Percentiles rank a stretch among this genome's conserved stretches.
phyloP scores from a whole-genome alignment of 73 alveolate species.

The Paraurostyla sp. region DNA sequence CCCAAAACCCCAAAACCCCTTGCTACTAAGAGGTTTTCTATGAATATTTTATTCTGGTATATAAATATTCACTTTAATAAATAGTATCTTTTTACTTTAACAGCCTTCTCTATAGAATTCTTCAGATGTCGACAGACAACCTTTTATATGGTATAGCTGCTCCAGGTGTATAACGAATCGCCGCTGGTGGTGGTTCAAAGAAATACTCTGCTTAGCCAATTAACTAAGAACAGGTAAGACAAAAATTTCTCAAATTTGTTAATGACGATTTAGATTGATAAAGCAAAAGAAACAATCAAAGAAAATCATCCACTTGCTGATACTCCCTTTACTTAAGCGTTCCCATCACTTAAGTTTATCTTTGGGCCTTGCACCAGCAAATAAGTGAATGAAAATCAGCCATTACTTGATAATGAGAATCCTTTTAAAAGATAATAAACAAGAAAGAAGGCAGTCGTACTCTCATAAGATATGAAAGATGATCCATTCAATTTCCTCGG shows the following conservation, averaged over 20 bases:
- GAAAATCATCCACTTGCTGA: neutral
- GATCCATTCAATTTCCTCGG: conserved; percentile 40
- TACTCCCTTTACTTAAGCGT: neutral
- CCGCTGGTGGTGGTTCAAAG: too few species aligned
- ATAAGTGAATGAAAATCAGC: neutral
- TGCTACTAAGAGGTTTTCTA: too few species aligned
- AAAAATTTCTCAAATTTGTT: neutral
- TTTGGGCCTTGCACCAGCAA: neutral
- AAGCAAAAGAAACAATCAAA: conserved; percentile 20
- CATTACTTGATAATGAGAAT: neutral
- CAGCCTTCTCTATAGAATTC: too few species aligned
- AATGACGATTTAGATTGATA: neutral
- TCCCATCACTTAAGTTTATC: neutral
- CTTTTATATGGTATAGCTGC: too few species aligned
- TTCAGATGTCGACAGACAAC: too few species aligned
- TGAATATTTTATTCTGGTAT: too few species aligned
- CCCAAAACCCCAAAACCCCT: too few species aligned
- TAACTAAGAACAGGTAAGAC: neutral
- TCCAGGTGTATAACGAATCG: too few species aligned
- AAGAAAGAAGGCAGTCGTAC: neutral
- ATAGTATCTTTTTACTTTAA: too few species aligned
- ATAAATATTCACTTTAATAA: too few species aligned
- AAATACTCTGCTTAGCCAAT: neutral
- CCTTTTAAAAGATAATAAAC: neutral
- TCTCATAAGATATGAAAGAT: neutral